phyloP scores from a whole-genome alignment of 805 yeast genomes.

The Cyberlindnera suaveolens region DNA sequence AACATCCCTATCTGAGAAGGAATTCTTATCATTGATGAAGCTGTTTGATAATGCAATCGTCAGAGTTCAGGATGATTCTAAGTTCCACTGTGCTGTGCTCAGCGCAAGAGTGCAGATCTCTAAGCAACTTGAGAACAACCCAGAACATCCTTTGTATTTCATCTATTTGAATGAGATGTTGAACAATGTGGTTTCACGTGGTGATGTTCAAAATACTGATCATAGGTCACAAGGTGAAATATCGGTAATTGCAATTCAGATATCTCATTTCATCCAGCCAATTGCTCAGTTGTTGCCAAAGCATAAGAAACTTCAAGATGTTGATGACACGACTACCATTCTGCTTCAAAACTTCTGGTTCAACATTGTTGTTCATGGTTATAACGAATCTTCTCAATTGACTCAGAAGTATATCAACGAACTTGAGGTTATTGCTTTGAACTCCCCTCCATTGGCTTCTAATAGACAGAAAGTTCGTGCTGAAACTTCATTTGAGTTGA shows the following conservation, averaged over 20 bases:
- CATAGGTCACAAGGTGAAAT: slow-evolving; percentile 76
- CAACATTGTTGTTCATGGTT: slow-evolving; percentile 89
- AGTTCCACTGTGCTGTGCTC: slow-evolving; percentile 34
- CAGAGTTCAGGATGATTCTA: slow-evolving; percentile 37
- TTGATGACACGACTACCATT: slow-evolving; percentile 42
- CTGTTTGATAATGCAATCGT: slow-evolving; percentile 46
- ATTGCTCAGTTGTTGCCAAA: slow-evolving; percentile 70
- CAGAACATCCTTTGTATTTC: slow-evolving; percentile 40
- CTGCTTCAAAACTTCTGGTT: slow-evolving; percentile 90
- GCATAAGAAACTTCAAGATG: slow-evolving; percentile 35
- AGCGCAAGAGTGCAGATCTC: slow-evolving; percentile 46
- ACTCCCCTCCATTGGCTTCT: slow-evolving; percentile 82
- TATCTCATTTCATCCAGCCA: slow-evolving; percentile 58
- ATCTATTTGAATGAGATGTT: slow-evolving; percentile 63
- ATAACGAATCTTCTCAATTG: slow-evolving; percentile 51
- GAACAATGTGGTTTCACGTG: slow-evolving; percentile 61
- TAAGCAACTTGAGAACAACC: slow-evolving; percentile 20
- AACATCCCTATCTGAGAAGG: slow-evolving; percentile 54
- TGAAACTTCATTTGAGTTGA: slow-evolving; percentile 88
- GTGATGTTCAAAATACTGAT: slow-evolving; percentile 69
- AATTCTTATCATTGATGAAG: slow-evolving; percentile 56
- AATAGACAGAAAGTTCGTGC: slow-evolving; percentile 75
- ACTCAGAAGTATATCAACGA: slow-evolving; percentile 40
- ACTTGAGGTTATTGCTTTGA: slow-evolving; percentile 70
- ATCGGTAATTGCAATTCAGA: slow-evolving; percentile 63